Conservation (phyloP, 2,329 filamentous ascomycete genomes). For the Myriosclerotinia duriaeana region DNA sequence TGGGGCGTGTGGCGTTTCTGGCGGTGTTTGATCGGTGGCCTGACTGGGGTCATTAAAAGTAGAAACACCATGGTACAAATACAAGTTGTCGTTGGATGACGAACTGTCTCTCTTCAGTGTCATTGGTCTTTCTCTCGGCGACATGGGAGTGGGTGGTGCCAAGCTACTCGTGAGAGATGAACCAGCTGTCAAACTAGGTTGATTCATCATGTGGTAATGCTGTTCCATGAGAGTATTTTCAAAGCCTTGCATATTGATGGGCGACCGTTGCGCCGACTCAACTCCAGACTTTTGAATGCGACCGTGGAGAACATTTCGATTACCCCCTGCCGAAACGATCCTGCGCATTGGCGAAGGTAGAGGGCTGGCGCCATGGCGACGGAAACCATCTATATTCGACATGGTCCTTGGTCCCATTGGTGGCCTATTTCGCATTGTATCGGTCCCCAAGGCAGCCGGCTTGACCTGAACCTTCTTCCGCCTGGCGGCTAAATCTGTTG, state of each 20-base stretch:
- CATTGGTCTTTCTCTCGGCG: constrained; percentile 37
- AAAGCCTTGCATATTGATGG: constrained; percentile 38
- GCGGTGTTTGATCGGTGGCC: constrained; percentile 31
- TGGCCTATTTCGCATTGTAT: constrained; percentile 34
- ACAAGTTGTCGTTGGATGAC: constrained; percentile 32
- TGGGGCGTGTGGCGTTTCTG: constrained; percentile 37
- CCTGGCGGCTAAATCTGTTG: constrained; percentile 38
- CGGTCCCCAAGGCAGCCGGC: constrained; percentile 37
- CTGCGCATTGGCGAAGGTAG: constrained; percentile 39
- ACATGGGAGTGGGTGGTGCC: constrained; percentile 41
- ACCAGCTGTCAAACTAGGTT: constrained; percentile 32
- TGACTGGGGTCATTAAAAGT: constrained; percentile 1
- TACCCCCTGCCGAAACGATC: constrained; percentile 38
- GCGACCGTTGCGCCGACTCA: constrained; percentile 39
- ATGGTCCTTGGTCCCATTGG: constrained; percentile 37
- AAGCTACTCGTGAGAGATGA: constrained; percentile 39
- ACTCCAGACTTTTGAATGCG: constrained; percentile 38
- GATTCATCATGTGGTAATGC: constrained; percentile 34
- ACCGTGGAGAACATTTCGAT: constrained; percentile 34
- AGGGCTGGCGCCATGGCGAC: constrained; percentile 36
- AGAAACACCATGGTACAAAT: constrained; percentile 21
- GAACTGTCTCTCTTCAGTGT: constrained; percentile 32
- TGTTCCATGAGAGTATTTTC: constrained; percentile 37
- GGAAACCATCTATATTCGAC: constrained; percentile 39
- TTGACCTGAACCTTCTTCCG: constrained; percentile 39